phyloP scores from a whole-genome alignment of 129 eudicot species.

The Arctium lappa region DNA sequence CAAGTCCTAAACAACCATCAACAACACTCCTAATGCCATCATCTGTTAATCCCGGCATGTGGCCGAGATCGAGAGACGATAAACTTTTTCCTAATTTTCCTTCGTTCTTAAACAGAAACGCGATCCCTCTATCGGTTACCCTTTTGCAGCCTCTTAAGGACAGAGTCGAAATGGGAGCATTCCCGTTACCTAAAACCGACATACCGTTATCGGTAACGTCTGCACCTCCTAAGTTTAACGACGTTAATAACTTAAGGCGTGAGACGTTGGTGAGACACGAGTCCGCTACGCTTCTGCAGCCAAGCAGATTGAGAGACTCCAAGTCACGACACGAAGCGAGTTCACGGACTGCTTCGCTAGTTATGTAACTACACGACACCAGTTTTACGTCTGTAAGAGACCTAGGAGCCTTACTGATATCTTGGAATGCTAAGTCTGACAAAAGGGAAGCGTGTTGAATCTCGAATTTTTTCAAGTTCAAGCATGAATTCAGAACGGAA shows the following conservation, averaged over 20 bases:
- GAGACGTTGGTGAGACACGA: conserved; percentile 43
- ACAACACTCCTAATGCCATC: conserved; percentile 24
- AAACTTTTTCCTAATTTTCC: conserved; percentile 40
- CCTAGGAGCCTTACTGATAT: conserved; percentile 31
- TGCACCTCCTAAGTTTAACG: conserved; percentile 49
- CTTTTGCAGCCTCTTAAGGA: conserved; percentile 56
- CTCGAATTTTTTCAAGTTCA: conserved; percentile 53
- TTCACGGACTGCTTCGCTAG: conserved; percentile 47
- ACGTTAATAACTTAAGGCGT: conserved; percentile 29
- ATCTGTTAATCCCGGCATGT: conserved; percentile 60
- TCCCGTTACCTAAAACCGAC: conserved; percentile 43
- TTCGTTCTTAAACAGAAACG: conserved; percentile 31
- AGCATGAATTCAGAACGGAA: conserved; percentile 43
- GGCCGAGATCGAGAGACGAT: conserved; percentile 42
- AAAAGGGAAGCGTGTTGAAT: conserved; percentile 40
- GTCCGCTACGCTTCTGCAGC: conserved; percentile 58
- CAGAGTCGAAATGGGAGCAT: conserved; percentile 38
- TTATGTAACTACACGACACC: conserved; percentile 39
- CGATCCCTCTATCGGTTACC: conserved; percentile 56
- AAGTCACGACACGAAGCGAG: conserved; percentile 34
- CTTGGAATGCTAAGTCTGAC: conserved; percentile 55
- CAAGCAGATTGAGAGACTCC: conserved; percentile 47
- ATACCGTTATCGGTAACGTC: conserved; percentile 61
- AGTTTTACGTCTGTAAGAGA: conserved; percentile 54
- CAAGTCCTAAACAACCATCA: conserved; percentile 23